phyloP scores from a whole-genome alignment of 2,329 filamentous ascomycete genomes.

The Hymenoscyphus linearis region DNA sequence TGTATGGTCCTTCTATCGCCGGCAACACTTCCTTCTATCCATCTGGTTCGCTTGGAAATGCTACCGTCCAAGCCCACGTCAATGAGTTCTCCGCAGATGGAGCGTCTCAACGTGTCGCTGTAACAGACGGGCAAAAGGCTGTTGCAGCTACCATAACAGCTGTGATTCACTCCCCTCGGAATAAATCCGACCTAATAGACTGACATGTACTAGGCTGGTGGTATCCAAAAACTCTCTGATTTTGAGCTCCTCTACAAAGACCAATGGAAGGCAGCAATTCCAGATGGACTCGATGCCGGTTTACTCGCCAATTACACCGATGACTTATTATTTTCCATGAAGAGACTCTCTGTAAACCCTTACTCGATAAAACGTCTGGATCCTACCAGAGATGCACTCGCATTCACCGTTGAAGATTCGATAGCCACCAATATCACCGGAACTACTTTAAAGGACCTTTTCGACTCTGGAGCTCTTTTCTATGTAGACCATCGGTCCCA shows the following conservation, averaged over 20 bases:
- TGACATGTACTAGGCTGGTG: slow-evolving; percentile 23
- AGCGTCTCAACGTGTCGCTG: background rate
- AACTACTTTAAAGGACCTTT: slow-evolving; percentile 29
- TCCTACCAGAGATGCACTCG: slow-evolving; percentile 30
- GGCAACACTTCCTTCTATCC: slow-evolving; percentile 11
- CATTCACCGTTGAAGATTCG: slow-evolving; percentile 35
- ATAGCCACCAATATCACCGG: slow-evolving; percentile 32
- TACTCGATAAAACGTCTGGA: slow-evolving; percentile 35
- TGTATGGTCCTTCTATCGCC: slow-evolving; percentile 5
- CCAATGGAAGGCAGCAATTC: slow-evolving; percentile 36
- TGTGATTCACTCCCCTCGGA: slow-evolving; percentile 1
- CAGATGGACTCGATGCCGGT: slow-evolving; percentile 34
- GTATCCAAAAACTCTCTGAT: slow-evolving; percentile 34
- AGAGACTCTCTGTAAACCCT: slow-evolving; percentile 40
- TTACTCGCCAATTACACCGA: slow-evolving; percentile 41
- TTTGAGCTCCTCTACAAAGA: slow-evolving; percentile 39
- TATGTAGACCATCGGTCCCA: slow-evolving; percentile 39
- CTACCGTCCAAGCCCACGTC: slow-evolving; percentile 2
- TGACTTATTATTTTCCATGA: slow-evolving; percentile 44
- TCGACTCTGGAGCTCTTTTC: slow-evolving; percentile 37
- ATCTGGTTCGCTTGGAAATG: slow-evolving; percentile 7
- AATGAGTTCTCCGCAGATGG: background rate
- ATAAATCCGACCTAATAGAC: background rate
- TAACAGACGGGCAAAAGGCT: background rate
- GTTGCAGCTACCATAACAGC: background rate